Evolutionary conservation across 2,329 filamentous ascomycete species (phyloP), one percentile per base, ranked within the genome.

Genomic region (Pseudocercospora fijiensis): DNA sequence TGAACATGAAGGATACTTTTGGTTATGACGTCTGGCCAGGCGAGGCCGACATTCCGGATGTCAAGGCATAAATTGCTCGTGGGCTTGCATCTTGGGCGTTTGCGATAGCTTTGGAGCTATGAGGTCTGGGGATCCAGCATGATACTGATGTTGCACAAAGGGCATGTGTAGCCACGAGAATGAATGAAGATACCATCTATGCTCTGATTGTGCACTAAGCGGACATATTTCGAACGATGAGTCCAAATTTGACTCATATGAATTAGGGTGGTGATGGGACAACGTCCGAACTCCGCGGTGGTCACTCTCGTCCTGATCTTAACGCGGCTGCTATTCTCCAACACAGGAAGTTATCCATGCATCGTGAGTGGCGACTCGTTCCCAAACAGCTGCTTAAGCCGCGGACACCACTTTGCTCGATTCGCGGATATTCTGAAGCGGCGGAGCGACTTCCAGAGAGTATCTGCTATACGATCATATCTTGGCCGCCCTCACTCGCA

Each of bases 1-100:
- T 92, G 64, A 91, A 92, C 79, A 91, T 91, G 89, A 91, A 90
- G 82, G 88, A 90, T 68, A 90, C 87, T 0, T 91, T 91, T 76
- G 89, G 89, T 6, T 90, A 89, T 74, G 82, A 91, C 70, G 84
- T 64, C 28, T 64, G 62, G 62, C 62, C 62, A n/a, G 62, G 57
- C 27, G 62, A 64, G 27, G 56, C 30, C 28, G 26, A 61, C 13
- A 64, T 64, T 11, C 58, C 62, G 18, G 62, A 64, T 37, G 58
- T 64, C 4, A 53, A 64, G 55, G 60, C 56, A 49, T 64, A 58
- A 47, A 37, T 53, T 6, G 37, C 37, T 7, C 16, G 16, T 7
- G 16, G 3, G 4, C 22, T 24, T 28, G 26, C 49, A 26, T 28
- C 9, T 26, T 26, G 2, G 49, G 49, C 49, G 49, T 53, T 53